Conservation (phyloP, 768 basidiomycete genomes). For the Neoboletus subvelutipes region DNA sequence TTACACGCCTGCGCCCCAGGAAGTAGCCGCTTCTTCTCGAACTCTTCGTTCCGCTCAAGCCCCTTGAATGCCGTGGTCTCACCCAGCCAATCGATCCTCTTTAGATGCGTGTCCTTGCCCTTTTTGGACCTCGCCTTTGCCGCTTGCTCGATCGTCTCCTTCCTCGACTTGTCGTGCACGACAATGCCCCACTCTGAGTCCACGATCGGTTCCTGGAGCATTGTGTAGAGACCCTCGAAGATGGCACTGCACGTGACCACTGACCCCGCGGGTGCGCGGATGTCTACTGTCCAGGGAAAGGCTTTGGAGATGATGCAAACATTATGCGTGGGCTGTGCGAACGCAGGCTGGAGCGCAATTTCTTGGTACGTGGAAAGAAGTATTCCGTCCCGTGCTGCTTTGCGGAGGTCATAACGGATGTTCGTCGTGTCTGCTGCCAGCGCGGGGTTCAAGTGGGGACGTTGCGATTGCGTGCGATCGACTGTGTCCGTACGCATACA, state of each 20-base stretch:
- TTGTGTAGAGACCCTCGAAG: constrained; percentile 51
- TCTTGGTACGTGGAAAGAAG: constrained; percentile 42
- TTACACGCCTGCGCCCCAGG: constrained; percentile 41
- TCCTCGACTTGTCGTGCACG: constrained; percentile 41
- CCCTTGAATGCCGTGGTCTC: constrained; percentile 59
- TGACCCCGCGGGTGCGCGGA: constrained; percentile 36
- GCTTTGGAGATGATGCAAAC: constrained; percentile 57
- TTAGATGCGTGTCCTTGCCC: constrained; percentile 38
- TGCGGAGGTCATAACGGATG: constrained; percentile 50
- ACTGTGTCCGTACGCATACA: constrained; percentile 5
- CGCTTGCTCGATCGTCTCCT: constrained; percentile 48
- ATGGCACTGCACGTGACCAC: constrained; percentile 49
- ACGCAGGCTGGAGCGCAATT: constrained; percentile 38
- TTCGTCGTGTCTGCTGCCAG: constrained; percentile 53
- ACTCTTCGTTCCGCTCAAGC: constrained; percentile 58
- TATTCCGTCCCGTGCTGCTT: constrained; percentile 43
- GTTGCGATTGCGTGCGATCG: constrained; percentile 36
- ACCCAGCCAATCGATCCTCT: constrained; percentile 66
- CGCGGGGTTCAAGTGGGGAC: constrained; percentile 52
- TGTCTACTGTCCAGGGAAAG: constrained; percentile 67
- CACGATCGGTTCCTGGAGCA: constrained; percentile 51
- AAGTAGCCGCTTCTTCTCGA: constrained; percentile 47
- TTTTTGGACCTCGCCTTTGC: constrained; percentile 47
- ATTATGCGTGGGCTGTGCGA: constrained; percentile 31
- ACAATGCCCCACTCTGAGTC: constrained; percentile 72